phyloP scores from a whole-genome alignment of 2,329 filamentous ascomycete genomes.

The Penicillium sp. region DNA sequence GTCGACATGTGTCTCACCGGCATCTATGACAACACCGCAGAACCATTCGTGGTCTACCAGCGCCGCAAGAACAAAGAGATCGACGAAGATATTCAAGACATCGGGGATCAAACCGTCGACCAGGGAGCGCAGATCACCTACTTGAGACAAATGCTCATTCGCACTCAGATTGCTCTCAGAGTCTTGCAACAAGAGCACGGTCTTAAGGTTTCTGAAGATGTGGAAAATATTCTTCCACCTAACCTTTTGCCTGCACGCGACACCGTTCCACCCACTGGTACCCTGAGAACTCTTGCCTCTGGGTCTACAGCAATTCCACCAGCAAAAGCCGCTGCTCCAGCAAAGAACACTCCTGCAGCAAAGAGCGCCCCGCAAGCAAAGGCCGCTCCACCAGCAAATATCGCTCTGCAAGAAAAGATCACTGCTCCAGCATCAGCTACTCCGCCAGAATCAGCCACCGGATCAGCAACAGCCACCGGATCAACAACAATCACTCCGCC shows the following conservation, averaged over 20 bases:
- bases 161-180: background rate
- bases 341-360: background rate
- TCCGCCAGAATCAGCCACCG: background rate
- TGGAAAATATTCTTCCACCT: background rate
- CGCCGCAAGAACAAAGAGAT: conserved; percentile 10
- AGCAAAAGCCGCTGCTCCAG: background rate
- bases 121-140: background rate
- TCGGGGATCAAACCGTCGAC: background rate
- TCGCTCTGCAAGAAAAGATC: background rate
- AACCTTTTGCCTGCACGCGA: background rate
- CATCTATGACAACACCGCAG: background rate
- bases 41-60: conserved; percentile 11
- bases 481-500: background rate
- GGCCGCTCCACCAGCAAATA: background rate
- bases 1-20: conserved; percentile 1
- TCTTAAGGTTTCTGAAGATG: background rate
- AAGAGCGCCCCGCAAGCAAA: background rate
- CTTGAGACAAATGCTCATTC: background rate
- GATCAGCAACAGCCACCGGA: background rate
- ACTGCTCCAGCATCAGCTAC: background rate
- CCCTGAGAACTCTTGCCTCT: background rate
- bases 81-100: conserved; percentile 5
- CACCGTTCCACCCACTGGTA: background rate
- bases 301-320: background rate
- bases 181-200: background rate